Evolutionary conservation across 139 green algal species (phyloP).

Genomic region (Chlamydomonas sp.): DNA sequence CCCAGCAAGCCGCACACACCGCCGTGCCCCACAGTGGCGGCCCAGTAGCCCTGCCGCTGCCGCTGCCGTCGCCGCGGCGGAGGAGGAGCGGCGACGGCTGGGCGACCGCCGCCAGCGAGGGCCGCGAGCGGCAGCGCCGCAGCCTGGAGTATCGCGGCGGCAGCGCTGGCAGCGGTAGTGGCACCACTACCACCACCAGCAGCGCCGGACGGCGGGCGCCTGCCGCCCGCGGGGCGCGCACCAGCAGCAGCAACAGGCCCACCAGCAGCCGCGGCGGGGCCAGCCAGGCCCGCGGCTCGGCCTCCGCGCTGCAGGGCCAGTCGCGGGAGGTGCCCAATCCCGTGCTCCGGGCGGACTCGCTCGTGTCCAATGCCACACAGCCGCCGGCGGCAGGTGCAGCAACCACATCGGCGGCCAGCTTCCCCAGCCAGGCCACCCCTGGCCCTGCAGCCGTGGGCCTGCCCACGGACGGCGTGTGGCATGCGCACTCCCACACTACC

Average conservation of each 20-base stretch:
- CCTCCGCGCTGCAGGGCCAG: not conserved
- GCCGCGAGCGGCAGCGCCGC: conserved; percentile 17
- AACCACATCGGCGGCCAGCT: too few species aligned
- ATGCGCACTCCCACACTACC: too few species aligned
- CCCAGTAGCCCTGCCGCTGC: too few species aligned
- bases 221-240: not conserved
- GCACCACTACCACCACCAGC: not conserved
- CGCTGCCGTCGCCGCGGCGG: not conserved
- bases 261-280: not conserved
- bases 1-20: not conserved
- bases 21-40: too few species aligned
- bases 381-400: too few species aligned
- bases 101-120: conserved; percentile 21
- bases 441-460: too few species aligned
- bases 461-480: too few species aligned
- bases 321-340: not conserved
- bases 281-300: not conserved
- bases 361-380: too few species aligned
- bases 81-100: conserved; percentile 22
- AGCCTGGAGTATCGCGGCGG: conserved; percentile 1
- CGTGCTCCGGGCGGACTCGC: too few species aligned
- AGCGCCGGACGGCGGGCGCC: not conserved
- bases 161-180: not conserved
- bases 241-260: conserved; percentile 3
- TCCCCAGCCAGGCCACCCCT: too few species aligned